Percentiles rank a stretch among this genome's conserved stretches.
Evolutionary conservation across 495 filamentous ascomycete genomes (phyloP).

Genomic region (Haplographium delicatum): DNA sequence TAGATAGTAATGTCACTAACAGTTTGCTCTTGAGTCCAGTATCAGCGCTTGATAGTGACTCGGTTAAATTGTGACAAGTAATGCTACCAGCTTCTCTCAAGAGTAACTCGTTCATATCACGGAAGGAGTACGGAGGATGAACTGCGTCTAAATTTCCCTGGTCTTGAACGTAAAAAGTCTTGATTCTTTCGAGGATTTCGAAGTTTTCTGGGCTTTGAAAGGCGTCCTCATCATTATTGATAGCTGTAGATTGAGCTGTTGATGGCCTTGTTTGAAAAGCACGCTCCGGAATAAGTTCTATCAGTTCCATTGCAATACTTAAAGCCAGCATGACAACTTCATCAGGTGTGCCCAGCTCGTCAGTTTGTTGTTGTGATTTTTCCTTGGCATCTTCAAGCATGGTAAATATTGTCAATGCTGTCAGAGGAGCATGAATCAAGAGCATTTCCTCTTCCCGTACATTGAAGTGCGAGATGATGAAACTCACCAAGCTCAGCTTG

Average conservation of each 20-base stretch:
- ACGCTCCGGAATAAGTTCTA: constrained; percentile 65
- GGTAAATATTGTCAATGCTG: constrained; percentile 62
- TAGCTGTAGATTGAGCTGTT: constrained; percentile 22
- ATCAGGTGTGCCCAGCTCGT: constrained; percentile 5
- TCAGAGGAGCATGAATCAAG: constrained; percentile 72
- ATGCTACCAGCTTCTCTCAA: constrained; percentile 55
- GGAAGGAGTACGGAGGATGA: constrained; percentile 49
- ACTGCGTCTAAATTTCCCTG: constrained; percentile 49
- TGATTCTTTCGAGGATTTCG: constrained; percentile 53
- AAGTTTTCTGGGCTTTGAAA: constrained; percentile 31
- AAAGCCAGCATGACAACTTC: constrained; percentile 37
- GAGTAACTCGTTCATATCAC: constrained; percentile 53
- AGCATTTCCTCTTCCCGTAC: constrained; percentile 96
- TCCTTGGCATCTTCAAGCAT: constrained; percentile 46
- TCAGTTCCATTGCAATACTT: constrained; percentile 46
- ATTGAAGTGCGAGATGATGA: constrained; percentile 86
- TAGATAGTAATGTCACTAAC: constrained; percentile 53
- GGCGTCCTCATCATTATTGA: constrained; percentile 15
- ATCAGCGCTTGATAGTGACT: constrained; percentile 34
- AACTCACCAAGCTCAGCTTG: constrained; percentile 68
- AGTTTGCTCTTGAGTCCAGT: constrained; percentile 38
- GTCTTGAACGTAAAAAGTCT: constrained; percentile 56
- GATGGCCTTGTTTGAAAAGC: constrained; percentile 50
- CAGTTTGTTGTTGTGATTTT: constrained; percentile 4
- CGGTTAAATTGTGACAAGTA: constrained; percentile 39